Evolutionary conservation across 495 filamentous ascomycete species (phyloP).

Genomic region (Penicilliopsis zonata): DNA sequence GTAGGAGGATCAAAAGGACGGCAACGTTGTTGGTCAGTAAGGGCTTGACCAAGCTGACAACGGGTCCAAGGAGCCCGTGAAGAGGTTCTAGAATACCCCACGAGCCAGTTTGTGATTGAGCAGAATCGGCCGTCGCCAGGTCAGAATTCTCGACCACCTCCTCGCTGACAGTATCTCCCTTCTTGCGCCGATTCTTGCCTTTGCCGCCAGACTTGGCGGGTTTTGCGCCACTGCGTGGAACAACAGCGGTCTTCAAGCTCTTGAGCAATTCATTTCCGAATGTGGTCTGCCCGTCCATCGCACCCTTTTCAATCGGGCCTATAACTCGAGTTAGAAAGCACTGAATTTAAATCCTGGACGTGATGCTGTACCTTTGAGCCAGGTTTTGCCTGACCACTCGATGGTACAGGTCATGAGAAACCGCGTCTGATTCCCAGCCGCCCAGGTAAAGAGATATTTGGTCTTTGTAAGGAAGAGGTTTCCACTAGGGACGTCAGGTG

Average conservation of each 20-base stretch:
- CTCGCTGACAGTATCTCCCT: conserved; percentile 27
- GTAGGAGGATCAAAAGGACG: conserved; percentile 34
- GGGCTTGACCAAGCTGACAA: conserved; percentile 57
- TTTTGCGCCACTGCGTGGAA: conserved; percentile 43
- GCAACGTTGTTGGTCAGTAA: conserved; percentile 59
- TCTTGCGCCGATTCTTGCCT: conserved; percentile 41
- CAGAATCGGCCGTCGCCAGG: conserved; percentile 29
- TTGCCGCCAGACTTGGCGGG: conserved; percentile 27
- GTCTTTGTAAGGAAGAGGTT: conserved; percentile 88
- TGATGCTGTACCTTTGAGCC: conserved; percentile 70
- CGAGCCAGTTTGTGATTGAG: conserved; percentile 27
- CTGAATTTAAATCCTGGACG: background rate
- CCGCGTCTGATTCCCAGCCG: conserved; percentile 67
- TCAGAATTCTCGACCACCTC: conserved; percentile 24
- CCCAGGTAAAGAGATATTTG: conserved; percentile 90
- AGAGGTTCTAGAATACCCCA: conserved; percentile 81
- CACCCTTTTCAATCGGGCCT: conserved; percentile 93
- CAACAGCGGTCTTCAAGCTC: conserved; percentile 59
- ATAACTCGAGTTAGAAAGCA: conserved; percentile 14
- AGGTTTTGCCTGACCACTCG: conserved; percentile 96
- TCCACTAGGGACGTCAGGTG: conserved; percentile 88
- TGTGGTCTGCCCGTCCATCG: conserved; percentile 74
- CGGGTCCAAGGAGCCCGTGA: conserved; percentile 54
- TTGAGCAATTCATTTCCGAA: conserved; percentile 70
- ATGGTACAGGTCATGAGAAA: conserved; percentile 77